Percentiles rank a stretch among this genome's conserved stretches.
These are phyloP conservation scores for Madurella mycetomatis DNA, from an alignment of 2,329 filamentous ascomycete genomes.

Conservation along the genomic window DNA sequence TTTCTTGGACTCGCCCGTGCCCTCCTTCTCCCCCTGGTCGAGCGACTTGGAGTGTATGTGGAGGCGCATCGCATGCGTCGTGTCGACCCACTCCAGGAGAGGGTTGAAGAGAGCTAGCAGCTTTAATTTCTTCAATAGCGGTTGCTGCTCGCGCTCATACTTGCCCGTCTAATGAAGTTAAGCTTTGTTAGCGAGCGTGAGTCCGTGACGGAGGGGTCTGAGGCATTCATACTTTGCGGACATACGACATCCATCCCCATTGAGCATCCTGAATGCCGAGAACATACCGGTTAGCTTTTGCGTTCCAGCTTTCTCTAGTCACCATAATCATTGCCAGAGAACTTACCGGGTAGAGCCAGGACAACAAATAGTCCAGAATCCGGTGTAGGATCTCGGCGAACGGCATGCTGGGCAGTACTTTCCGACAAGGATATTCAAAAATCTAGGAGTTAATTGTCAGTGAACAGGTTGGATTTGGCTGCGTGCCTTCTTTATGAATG, in stretches of 20 bases:
- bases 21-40: conserved; percentile 31
- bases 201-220: neutral
- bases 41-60: conserved; percentile 35
- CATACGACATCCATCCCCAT: neutral
- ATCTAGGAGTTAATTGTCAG: too few relatives aligned
- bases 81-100: conserved; percentile 37
- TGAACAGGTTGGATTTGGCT: too few relatives aligned
- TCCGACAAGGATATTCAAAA: neutral
- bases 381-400: neutral
- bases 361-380: conserved; percentile 3
- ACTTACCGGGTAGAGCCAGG: neutral
- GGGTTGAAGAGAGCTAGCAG: conserved; percentile 40
- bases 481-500: too few relatives aligned
- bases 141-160: conserved; percentile 36
- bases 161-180: conserved; percentile 27
- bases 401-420: neutral
- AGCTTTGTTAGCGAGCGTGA: neutral
- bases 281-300: neutral
- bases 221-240: neutral
- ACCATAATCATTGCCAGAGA: too few relatives aligned
- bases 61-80: conserved; percentile 34
- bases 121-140: conserved; percentile 38
- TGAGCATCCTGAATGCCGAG: neutral
- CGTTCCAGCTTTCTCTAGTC: neutral
- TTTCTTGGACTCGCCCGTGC: conserved; percentile 28